These are phyloP conservation scores for Triticum monococcum DNA, from an alignment of 176 grass and related monocot species.

Conservation along the genomic window DNA sequence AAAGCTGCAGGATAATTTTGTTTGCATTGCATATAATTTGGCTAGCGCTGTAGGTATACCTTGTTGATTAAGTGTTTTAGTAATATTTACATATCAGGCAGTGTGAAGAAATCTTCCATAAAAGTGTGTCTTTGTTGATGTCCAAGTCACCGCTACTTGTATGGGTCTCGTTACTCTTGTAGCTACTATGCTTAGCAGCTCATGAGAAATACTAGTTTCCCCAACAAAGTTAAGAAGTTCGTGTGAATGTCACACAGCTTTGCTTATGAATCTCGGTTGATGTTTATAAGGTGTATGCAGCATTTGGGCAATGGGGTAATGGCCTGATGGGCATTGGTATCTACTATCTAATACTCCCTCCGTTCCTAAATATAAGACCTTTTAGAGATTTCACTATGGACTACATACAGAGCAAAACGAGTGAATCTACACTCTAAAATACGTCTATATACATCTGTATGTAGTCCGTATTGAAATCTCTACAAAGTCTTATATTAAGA, in stretches of 20 bases:
- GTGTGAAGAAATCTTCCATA: not conserved
- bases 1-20: not conserved
- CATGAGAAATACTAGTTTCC: not conserved
- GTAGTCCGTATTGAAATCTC: too few species aligned
- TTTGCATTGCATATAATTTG: not conserved
- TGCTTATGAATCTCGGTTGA: conserved; percentile 13
- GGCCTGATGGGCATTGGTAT: not conserved
- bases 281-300: not conserved
- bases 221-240: not conserved
- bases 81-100: not conserved
- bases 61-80: not conserved
- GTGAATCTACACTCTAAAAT: too few species aligned
- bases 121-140: not conserved
- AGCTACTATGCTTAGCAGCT: not conserved
- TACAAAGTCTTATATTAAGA: too few species aligned
- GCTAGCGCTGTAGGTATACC: not conserved
- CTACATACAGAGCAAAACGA: too few species aligned
- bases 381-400: too few species aligned
- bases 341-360: not conserved
- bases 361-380: too few species aligned
- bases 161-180: not conserved
- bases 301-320: not conserved
- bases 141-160: not conserved
- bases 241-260: not conserved
- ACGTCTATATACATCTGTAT: too few species aligned